Evolutionary conservation across 1,139 yeast species (phyloP), one percentile per base, ranked within the genome.

Genomic region (Pneumocystis sp.): DNA sequence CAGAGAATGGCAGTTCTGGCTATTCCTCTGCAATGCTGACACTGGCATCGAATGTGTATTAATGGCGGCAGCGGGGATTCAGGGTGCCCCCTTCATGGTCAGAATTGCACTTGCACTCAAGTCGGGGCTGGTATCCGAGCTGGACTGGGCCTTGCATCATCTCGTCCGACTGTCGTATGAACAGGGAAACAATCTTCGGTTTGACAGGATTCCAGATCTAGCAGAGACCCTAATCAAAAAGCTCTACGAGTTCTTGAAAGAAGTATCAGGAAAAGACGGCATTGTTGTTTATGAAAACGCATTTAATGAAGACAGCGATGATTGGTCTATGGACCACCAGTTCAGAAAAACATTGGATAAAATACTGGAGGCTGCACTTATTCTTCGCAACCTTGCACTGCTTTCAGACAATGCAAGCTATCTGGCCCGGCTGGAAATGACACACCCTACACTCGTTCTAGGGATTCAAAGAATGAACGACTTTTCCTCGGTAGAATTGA

Each of bases 391-490:
- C 74, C 78, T 89, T 66, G 82, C 87, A 1, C 95, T 93, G 73
- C 96, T 89, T 72, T 82, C 88, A 19, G 85, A 82, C 61, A 88
- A 89, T 71, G 95, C 96, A 60, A 91, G 87, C 73, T 81, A 85
- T 75, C 76, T 93, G 68, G 87, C 95, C 0, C 81, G 83, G 69
- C 78, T 81, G 65, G 77, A 72, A 0, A 67, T 68, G 25, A 70
- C 74, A 61, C 70, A 70, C 19, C 70, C 67, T 21, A 71, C 77
- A 29, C 79, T 85, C n/a, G 76, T 83, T 67, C 76, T 77, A 65
- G 82, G 84, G 63, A 76, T 85, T 63, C 73, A 75, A 63, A 70
- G 77, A 56, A 76, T 80, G n/a, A 71, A 73, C 31, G 69, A 73
- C 73, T 64, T 83, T 75, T 67, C 73, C 67, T 74, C 82, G 63